Base-by-base conservation (phyloP, 2,329 filamentous ascomycete species). In the Diaporthe capsici region DNA sequence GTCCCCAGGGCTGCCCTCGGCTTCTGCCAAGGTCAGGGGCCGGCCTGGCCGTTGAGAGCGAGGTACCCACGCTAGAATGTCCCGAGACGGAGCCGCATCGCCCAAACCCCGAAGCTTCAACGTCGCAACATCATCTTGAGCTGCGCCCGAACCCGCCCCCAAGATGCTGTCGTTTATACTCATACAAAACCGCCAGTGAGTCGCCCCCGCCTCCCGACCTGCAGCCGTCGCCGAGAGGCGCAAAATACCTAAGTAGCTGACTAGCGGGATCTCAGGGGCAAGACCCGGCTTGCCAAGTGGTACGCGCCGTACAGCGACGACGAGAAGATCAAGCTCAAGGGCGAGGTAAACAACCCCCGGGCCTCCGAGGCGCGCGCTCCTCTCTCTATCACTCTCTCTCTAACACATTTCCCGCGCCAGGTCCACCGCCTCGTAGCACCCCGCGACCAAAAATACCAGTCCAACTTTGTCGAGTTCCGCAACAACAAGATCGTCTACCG, bases 241-340 rank as follows among this genome's bases (percentile, higher is more conserved):
- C 60, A 65, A 17, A 3, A 5, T 13, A 25, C 17, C 17, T 22
- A 63, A 25, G 47, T 6, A 31, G 71, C 73, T 76, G 70, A 77
- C 65, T 28, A 42, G 37, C 39, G 34, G 22, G 9, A 61, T 57
- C 25, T 31, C 80, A 98, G 96, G 90, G 97, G 97, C 87, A 99
- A 99, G 89, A 99, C 97, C 81, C 94, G 97, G 81, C 91, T 99
- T 79, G 97, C 97, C 79, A 99, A 99, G 88, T 99, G 96, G 96
- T 99, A 99, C 89, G 95, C 94, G 80, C 96, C 97, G 77, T 99
- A 98, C 88, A 97, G 93, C 86, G 97, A 99, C 89, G 96, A 98
- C 85, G 95, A 99, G 85, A 99, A 99, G 89, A 95, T 99, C 85
- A 98, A 98, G 87, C 90, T 99, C 81, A 99, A 99, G 86, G 97